These are phyloP conservation scores for Myxozyma geophila DNA, from an alignment of 805 yeast species.

Conservation along the genomic window DNA sequence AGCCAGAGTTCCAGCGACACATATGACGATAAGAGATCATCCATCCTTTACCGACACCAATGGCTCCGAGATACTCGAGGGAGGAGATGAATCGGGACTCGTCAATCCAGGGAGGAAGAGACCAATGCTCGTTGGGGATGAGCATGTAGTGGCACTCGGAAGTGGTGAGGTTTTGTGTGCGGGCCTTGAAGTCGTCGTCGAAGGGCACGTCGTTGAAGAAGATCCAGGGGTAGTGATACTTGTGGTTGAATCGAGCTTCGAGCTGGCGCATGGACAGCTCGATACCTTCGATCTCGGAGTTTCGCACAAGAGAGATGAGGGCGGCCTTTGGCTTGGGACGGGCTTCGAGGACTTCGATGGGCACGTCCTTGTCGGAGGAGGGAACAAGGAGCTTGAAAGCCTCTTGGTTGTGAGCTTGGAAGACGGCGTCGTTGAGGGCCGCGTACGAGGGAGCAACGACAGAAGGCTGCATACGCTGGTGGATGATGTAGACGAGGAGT, in stretches of 20 bases:
- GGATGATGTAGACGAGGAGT: slow-evolving; percentile 18
- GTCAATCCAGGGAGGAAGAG: slow-evolving; percentile 68
- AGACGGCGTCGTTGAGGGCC: slow-evolving; percentile 35
- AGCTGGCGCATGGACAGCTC: slow-evolving; percentile 64
- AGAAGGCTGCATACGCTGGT: slow-evolving; percentile 16
- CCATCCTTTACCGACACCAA: slow-evolving; percentile 64
- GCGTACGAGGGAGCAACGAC: slow-evolving; percentile 31
- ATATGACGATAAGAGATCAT: slow-evolving; percentile 68
- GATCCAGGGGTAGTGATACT: slow-evolving; percentile 76
- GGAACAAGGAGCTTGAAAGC: slow-evolving; percentile 32
- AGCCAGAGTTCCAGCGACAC: slow-evolving; percentile 81
- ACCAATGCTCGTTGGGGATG: slow-evolving; percentile 69
- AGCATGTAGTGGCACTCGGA: slow-evolving; percentile 59
- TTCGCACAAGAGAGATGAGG: slow-evolving; percentile 64
- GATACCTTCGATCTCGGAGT: slow-evolving; percentile 63
- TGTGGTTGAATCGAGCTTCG: slow-evolving; percentile 68
- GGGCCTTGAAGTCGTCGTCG: slow-evolving; percentile 56
- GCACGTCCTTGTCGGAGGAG: slow-evolving; percentile 30
- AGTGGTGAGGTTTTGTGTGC: slow-evolving; percentile 63
- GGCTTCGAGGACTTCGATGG: slow-evolving; percentile 27
- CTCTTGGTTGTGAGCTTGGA: slow-evolving; percentile 30
- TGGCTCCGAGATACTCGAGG: slow-evolving; percentile 39
- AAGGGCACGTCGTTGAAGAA: slow-evolving; percentile 75
- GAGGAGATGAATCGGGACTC: slow-evolving; percentile 37
- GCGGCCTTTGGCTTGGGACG: slow-evolving; percentile 45